A percentile compares a stretch with the other conserved stretches of the same genome.
Evolutionary conservation across 176 grass and related monocot species (phyloP).

Genomic region (Neostapfia colusana): DNA sequence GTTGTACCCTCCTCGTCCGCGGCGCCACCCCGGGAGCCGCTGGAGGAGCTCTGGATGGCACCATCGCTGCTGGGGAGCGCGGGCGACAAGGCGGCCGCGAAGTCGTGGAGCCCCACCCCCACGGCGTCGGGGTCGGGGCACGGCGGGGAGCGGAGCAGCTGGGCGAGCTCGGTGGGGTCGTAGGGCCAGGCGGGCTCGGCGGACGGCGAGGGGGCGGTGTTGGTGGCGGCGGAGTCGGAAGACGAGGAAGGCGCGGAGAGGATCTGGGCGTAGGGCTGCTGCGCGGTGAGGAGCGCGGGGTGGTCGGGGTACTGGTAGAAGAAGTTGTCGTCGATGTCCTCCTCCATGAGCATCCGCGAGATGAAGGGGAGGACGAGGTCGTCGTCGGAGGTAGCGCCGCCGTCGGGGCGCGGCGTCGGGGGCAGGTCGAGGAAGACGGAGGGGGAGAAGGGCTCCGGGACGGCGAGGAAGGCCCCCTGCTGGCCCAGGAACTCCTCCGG

Average conservation of each 20-base stretch:
- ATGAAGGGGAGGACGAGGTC: constrained; percentile 76
- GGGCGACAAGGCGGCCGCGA: background rate
- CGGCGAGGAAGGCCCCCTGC: constrained; percentile 11
- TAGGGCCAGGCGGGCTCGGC: constrained; percentile 35
- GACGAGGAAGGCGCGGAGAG: constrained; percentile 10
- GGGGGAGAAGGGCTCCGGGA: constrained; percentile 46
- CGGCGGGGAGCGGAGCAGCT: constrained; percentile 31
- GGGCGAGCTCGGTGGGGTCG: constrained; percentile 40
- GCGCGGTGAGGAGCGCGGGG: constrained; percentile 47
- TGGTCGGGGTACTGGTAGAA: constrained; percentile 56
- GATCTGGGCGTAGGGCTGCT: constrained; percentile 51
- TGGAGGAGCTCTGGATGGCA: background rate
- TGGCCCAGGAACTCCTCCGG: constrained; percentile 35
- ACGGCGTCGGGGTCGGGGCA: constrained; percentile 19
- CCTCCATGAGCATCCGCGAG: constrained; percentile 72
- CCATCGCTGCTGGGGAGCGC: background rate
- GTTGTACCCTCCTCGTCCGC: background rate
- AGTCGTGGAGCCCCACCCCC: background rate
- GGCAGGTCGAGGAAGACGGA: constrained; percentile 54
- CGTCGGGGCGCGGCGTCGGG: constrained; percentile 27
- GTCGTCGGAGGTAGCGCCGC: constrained; percentile 21
- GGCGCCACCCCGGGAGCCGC: background rate
- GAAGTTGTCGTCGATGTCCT: constrained; percentile 66
- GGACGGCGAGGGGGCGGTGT: background rate
- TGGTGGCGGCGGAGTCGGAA: background rate